phyloP scores from a whole-genome alignment of 176 grass and related monocot genomes.

The Oryza australiensis region DNA sequence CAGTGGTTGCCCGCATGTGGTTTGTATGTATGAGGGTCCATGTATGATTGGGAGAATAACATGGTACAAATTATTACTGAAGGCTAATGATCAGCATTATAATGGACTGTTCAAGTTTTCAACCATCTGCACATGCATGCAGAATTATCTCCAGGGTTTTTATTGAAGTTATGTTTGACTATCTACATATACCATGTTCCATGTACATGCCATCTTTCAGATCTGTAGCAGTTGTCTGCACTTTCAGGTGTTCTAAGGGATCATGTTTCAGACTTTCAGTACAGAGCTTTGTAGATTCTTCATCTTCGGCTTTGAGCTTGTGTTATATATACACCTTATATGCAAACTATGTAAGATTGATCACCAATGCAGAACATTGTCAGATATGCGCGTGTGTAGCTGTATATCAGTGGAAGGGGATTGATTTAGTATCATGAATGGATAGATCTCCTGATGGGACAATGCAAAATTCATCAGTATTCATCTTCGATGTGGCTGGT shows the following conservation, averaged over 20 bases:
- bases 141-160: not conserved
- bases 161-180: constrained; percentile 1
- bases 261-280: not conserved
- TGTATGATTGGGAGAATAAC: not conserved
- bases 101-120: not conserved
- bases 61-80: not conserved
- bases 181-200: not conserved
- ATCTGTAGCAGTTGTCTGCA: not conserved
- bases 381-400: not conserved
- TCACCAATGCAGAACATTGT: not conserved
- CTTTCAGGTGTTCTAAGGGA: not conserved
- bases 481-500: constrained; percentile 77
- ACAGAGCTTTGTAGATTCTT: not conserved
- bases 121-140: constrained; percentile 5
- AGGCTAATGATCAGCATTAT: not conserved
- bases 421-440: not conserved
- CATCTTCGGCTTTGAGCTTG: not conserved
- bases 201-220: not conserved
- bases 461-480: constrained; percentile 20
- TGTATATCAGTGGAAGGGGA: not conserved
- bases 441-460: not conserved
- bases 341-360: not conserved
- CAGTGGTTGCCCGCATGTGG: not conserved
- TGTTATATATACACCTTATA: not conserved
- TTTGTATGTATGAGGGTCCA: not conserved